A percentile compares a stretch with the other conserved stretches of the same genome.
These are phyloP conservation scores for Epichloe coenophiala DNA, from an alignment of 2,329 filamentous ascomycete genomes.

Conservation along the genomic window DNA sequence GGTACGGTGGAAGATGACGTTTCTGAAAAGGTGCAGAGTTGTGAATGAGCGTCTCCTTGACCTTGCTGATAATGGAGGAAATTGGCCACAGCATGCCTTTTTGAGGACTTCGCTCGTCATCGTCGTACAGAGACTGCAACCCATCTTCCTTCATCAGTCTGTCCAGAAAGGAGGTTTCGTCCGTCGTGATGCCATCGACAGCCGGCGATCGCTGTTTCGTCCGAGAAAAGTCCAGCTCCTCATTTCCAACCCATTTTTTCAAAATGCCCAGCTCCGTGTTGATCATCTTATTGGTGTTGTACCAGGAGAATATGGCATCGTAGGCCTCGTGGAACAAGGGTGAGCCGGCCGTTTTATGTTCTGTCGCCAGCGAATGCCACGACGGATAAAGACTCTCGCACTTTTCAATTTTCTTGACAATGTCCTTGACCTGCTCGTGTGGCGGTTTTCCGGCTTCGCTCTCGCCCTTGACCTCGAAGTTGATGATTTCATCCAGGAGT, in stretches of 20 bases:
- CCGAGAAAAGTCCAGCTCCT: conserved; percentile 81
- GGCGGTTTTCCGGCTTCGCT: conserved; percentile 82
- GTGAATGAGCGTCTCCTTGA: conserved; percentile 77
- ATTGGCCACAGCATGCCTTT: conserved; percentile 77
- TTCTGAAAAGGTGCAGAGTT: conserved; percentile 77
- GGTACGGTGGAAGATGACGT: conserved; percentile 85
- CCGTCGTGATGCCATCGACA: conserved; percentile 55
- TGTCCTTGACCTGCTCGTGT: conserved; percentile 75
- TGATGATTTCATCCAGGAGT: conserved; percentile 74
- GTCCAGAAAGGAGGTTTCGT: conserved; percentile 90
- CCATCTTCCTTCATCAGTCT: conserved; percentile 92
- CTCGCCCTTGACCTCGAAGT: conserved; percentile 88
- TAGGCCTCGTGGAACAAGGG: conserved; percentile 68
- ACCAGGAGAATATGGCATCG: conserved; percentile 85
- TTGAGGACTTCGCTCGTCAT: conserved; percentile 32
- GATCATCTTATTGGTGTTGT: conserved; percentile 93
- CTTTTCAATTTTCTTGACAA: conserved; percentile 82
- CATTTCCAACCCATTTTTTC: conserved; percentile 93
- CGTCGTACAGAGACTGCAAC: conserved; percentile 77
- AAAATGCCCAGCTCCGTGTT: conserved; percentile 85
- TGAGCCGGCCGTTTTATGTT: conserved; percentile 66
- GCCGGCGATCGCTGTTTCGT: conserved; percentile 52
- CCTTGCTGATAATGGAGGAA: conserved; percentile 78
- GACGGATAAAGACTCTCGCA: conserved; percentile 79
- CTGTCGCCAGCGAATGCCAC: conserved; percentile 55